Conservation (phyloP, 352 stramenopile genomes). For the Elongisporangium anandrum region DNA sequence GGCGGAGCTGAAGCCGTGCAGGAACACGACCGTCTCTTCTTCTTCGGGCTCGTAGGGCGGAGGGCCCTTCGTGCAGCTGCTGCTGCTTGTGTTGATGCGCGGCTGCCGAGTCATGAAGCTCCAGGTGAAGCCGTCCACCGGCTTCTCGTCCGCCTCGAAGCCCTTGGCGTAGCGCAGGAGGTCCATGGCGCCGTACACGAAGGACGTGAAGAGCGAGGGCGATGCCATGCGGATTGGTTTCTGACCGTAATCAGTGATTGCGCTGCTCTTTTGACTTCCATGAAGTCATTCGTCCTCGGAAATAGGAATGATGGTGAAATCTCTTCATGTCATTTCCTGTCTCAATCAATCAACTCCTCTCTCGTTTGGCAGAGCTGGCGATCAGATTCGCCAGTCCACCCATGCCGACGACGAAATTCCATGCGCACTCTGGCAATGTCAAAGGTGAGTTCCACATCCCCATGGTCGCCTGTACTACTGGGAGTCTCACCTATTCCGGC, state of each 20-base stretch:
- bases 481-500: too few relatives aligned
- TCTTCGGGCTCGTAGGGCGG: conserved; percentile 12
- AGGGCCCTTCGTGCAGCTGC: conserved; percentile 1
- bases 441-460: too few relatives aligned
- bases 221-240: background rate
- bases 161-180: conserved; percentile 43
- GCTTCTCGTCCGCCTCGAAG: conserved; percentile 24
- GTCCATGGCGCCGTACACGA: conserved; percentile 22
- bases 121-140: conserved; percentile 56
- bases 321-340: too few relatives aligned
- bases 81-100: conserved; percentile 1
- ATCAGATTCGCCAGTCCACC: too few relatives aligned
- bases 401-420: too few relatives aligned
- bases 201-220: background rate
- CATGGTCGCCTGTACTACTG: too few relatives aligned
- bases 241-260: too few relatives aligned
- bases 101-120: conserved; percentile 45
- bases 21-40: conserved; percentile 47
- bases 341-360: too few relatives aligned
- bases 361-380: too few relatives aligned
- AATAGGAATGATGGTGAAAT: too few relatives aligned
- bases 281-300: background rate
- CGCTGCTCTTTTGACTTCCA: background rate
- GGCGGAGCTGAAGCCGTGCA: conserved; percentile 57
- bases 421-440: too few relatives aligned